Evolutionary conservation across 2,329 filamentous ascomycete species (phyloP).

Genomic region (Sclerotinia trifoliorum): DNA sequence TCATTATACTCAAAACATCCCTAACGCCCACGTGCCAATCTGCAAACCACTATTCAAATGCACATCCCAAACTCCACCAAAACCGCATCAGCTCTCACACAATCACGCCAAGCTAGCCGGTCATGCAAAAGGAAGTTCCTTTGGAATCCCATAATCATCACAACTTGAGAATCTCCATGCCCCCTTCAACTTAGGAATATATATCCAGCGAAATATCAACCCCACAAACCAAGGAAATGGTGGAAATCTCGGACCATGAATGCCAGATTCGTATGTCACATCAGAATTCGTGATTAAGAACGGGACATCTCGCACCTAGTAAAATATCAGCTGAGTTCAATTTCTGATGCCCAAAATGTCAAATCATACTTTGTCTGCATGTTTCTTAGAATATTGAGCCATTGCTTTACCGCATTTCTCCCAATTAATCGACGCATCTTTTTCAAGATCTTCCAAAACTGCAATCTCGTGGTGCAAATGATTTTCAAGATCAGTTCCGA

Average conservation of each 20-base stretch:
- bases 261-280: constrained; percentile 36
- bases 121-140: constrained; percentile 43
- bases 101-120: not conserved
- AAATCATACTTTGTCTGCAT: constrained; percentile 24
- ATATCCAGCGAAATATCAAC: constrained; percentile 40
- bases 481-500: constrained; percentile 40
- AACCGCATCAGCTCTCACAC: not conserved
- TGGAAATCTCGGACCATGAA: constrained; percentile 36
- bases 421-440: constrained; percentile 42
- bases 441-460: constrained; percentile 40
- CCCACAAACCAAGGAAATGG: constrained; percentile 37
- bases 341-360: not conserved
- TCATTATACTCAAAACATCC: not conserved
- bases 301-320: constrained; percentile 26
- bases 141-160: constrained; percentile 39
- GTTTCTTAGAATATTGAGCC: constrained; percentile 31
- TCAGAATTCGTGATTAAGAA: constrained; percentile 31
- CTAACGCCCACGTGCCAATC: too few species aligned
- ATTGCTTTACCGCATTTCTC: constrained; percentile 27
- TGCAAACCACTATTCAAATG: not conserved
- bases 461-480: constrained; percentile 46
- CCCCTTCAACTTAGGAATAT: constrained; percentile 40
- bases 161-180: constrained; percentile 43
- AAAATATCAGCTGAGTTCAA: not conserved
- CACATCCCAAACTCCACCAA: not conserved